A percentile compares a stretch with the other conserved stretches of the same genome.
These are phyloP conservation scores for Ceratobasidium papillatum DNA, from an alignment of 1,284 basidiomycete genomes.

Conservation along the genomic window DNA sequence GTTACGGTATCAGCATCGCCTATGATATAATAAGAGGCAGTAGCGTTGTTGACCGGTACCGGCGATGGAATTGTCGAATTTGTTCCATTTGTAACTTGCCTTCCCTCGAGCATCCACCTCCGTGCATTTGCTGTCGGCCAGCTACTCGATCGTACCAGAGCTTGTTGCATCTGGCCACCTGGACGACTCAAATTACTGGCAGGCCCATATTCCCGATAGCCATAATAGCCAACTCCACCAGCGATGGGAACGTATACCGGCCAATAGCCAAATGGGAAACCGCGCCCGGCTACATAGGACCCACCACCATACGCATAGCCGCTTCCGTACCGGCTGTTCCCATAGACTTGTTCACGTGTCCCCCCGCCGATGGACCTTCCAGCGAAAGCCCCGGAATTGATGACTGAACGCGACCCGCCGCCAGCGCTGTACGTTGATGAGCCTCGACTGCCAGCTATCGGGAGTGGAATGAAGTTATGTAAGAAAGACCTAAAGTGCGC, in stretches of 20 bases:
- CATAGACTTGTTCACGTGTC: slow-evolving; percentile 43
- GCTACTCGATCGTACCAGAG: slow-evolving; percentile 36
- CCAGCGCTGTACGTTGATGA: slow-evolving; percentile 37
- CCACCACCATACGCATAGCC: slow-evolving; percentile 46
- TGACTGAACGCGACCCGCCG: slow-evolving; percentile 1
- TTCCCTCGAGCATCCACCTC: slow-evolving; percentile 9
- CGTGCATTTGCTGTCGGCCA: slow-evolving; percentile 25
- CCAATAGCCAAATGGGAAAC: slow-evolving; percentile 48
- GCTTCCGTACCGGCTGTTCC: slow-evolving; percentile 45
- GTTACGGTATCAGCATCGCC: slow-evolving; percentile 48
- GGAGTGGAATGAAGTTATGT: neutral
- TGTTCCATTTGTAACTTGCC: slow-evolving; percentile 9
- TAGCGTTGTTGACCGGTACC: slow-evolving; percentile 34
- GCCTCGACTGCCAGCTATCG: slow-evolving; percentile 1
- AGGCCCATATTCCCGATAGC: slow-evolving; percentile 45
- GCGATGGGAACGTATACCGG: slow-evolving; percentile 43
- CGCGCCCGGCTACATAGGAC: slow-evolving; percentile 42
- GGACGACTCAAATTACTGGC: slow-evolving; percentile 43
- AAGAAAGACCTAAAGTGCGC: neutral
- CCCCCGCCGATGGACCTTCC: slow-evolving; percentile 43
- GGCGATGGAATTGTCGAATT: slow-evolving; percentile 8
- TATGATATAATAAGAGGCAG: slow-evolving; percentile 47
- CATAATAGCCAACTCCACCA: slow-evolving; percentile 45
- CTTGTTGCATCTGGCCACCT: slow-evolving; percentile 44
- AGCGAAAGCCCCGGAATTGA: slow-evolving; percentile 41